These are phyloP conservation scores for Ettlia oleoabundans DNA, from an alignment of 139 green algal genomes.

Conservation along the genomic window DNA sequence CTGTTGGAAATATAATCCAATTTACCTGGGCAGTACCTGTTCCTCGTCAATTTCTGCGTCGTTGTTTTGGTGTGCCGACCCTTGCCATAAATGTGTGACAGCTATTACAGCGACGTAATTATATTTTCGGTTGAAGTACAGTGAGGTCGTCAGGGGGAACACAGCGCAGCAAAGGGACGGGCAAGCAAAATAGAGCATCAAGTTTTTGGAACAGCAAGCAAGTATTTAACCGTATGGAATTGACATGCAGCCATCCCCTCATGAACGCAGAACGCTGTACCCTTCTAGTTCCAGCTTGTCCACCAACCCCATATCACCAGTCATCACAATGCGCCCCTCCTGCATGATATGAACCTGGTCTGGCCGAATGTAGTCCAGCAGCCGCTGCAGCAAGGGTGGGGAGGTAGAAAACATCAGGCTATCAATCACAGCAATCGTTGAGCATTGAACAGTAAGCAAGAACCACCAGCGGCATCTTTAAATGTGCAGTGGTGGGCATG, in stretches of 20 bases:
- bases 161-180: too few species aligned
- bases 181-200: too few species aligned
- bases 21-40: too few species aligned
- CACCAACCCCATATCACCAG: slow-evolving; percentile 67
- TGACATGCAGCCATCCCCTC: neutral
- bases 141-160: too few species aligned
- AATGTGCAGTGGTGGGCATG: slow-evolving; percentile 11
- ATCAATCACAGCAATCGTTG: neutral
- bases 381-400: slow-evolving; percentile 45
- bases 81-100: too few species aligned
- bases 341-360: slow-evolving; percentile 87
- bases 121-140: too few species aligned
- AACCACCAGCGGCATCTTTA: neutral
- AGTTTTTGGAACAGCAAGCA: too few species aligned
- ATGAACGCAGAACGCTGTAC: slow-evolving; percentile 55
- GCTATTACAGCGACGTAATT: too few species aligned
- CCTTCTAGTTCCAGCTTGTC: slow-evolving; percentile 70
- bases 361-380: slow-evolving; percentile 84
- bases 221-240: neutral
- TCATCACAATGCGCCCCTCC: slow-evolving; percentile 72
- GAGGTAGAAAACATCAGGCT: neutral
- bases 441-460: neutral
- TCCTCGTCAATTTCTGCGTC: too few species aligned
- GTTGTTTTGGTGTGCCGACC: too few species aligned
- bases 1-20: too few species aligned